phyloP scores from a whole-genome alignment of 208 protist species.

The Tetramitus jugosus region DNA sequence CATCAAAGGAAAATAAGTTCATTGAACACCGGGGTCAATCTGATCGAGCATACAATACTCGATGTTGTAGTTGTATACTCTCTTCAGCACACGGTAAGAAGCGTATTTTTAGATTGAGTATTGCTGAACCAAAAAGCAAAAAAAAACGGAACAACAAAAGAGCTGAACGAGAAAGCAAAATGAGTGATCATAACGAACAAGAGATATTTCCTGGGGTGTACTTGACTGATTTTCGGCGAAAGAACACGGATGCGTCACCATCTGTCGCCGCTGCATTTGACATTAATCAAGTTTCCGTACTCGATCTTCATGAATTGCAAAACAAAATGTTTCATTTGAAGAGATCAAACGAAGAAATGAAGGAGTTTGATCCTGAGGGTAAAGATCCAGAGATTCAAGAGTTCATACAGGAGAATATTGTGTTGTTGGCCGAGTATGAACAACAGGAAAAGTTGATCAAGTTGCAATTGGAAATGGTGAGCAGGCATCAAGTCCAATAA shows the following conservation, averaged over 20 bases:
- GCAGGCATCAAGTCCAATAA: no score
- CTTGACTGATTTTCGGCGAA: slow-evolving; percentile 7
- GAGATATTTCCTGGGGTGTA: background rate
- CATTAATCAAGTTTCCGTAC: background rate
- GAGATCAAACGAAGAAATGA: slow-evolving; percentile 27
- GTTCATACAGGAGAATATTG: background rate
- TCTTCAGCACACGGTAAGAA: no score
- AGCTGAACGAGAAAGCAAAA: no score
- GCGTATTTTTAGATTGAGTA: no score
- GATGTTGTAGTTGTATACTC: no score
- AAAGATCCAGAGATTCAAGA: slow-evolving; percentile 8
- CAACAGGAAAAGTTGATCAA: no score
- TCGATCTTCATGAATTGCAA: background rate
- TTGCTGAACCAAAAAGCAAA: background rate
- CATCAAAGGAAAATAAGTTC: no score
- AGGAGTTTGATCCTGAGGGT: background rate
- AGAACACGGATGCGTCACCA: no score
- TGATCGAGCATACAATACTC: no score
- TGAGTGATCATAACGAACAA: background rate
- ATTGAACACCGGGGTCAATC: no score
- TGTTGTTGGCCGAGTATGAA: background rate
- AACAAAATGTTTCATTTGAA: slow-evolving; percentile 19
- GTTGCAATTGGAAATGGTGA: no score
- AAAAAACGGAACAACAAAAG: background rate
- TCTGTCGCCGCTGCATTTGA: no score